Conservation (phyloP, 1,284 basidiomycete genomes). For the Exobasidium rhododendri region DNA sequence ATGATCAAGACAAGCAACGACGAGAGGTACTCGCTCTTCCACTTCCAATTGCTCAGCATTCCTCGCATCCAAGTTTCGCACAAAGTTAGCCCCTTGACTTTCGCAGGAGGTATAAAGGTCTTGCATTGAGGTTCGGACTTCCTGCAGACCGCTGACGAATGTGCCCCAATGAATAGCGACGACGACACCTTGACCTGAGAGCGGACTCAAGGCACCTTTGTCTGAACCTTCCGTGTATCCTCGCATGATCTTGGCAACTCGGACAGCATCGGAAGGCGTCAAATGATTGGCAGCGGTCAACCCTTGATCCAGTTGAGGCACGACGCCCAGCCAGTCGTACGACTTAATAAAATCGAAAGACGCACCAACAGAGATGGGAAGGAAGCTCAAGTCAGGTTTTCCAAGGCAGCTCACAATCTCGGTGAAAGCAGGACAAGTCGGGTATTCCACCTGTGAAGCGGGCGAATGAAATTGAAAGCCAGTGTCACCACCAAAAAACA, state of each 20-base stretch:
- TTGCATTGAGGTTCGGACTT: conserved; percentile 15
- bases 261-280: conserved; percentile 44
- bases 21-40: too few relatives aligned
- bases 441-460: conserved; percentile 18
- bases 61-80: not conserved
- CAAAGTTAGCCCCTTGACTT: conserved; percentile 4
- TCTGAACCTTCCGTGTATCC: not conserved
- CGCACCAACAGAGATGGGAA: conserved; percentile 51
- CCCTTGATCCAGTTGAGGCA: conserved; percentile 37
- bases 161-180: conserved; percentile 42
- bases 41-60: too few relatives aligned
- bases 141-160: conserved; percentile 23
- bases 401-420: conserved; percentile 35
- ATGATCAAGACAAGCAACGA: too few relatives aligned
- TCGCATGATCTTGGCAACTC: conserved; percentile 34
- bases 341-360: conserved; percentile 46
- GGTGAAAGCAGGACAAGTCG: conserved; percentile 44
- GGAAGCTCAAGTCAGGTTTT: conserved; percentile 34
- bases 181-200: conserved; percentile 8
- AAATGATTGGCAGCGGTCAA: conserved; percentile 49
- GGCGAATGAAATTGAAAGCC: conserved; percentile 43
- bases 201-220: not conserved
- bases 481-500: conserved; percentile 51
- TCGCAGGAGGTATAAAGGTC: conserved; percentile 16
- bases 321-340: conserved; percentile 39